Evolutionary conservation across 2,329 filamentous ascomycete species (phyloP).

Genomic region (Elsinoe arachidis): DNA sequence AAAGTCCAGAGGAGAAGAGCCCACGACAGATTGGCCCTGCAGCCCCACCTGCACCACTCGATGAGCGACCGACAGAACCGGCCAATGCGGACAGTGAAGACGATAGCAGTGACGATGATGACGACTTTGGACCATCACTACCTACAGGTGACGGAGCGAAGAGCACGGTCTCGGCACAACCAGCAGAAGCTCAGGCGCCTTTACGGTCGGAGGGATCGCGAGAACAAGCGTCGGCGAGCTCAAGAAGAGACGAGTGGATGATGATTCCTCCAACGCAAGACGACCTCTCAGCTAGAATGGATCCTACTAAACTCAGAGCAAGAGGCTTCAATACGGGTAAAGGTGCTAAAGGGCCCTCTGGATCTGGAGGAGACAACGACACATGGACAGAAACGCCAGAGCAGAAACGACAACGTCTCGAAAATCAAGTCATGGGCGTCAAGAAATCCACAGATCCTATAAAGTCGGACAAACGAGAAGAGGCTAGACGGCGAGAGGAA

Average conservation of each 20-base stretch:
- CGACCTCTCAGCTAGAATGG: constrained; percentile 51
- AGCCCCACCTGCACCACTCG: constrained; percentile 43
- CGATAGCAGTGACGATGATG: constrained; percentile 31
- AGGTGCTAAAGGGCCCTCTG: constrained; percentile 38
- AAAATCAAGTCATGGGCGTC: constrained; percentile 74
- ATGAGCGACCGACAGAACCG: constrained; percentile 37
- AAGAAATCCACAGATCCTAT: constrained; percentile 27
- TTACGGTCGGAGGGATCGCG: neutral
- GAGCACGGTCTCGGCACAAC: neutral
- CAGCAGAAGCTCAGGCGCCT: constrained; percentile 17
- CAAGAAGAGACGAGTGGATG: constrained; percentile 64
- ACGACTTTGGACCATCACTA: constrained; percentile 39
- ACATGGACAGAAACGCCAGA: constrained; percentile 91
- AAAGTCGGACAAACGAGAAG: constrained; percentile 6
- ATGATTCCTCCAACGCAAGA: constrained; percentile 42
- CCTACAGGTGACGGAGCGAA: constrained; percentile 23
- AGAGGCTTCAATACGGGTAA: constrained; percentile 74
- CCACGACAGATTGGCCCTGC: constrained; percentile 48
- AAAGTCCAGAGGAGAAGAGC: constrained; percentile 40
- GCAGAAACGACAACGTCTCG: constrained; percentile 71
- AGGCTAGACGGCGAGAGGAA: constrained; percentile 26
- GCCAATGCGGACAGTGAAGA: constrained; percentile 23
- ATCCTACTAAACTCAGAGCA: constrained; percentile 74
- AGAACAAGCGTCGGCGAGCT: constrained; percentile 20
- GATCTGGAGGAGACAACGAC: constrained; percentile 35